phyloP scores from a whole-genome alignment of 345 rosid species.

The Leavenworthia alabamica region DNA sequence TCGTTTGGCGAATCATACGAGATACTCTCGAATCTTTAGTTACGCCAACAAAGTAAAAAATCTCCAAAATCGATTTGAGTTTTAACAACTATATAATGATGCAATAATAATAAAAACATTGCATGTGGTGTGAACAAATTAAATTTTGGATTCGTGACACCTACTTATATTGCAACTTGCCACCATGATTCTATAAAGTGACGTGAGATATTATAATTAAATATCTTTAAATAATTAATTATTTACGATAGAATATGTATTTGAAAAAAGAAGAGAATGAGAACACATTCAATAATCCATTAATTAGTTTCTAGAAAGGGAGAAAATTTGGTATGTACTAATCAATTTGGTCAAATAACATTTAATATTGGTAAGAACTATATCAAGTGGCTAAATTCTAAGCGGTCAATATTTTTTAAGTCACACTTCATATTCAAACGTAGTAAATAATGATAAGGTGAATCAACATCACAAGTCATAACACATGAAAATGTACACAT shows the following conservation, averaged over 20 bases:
- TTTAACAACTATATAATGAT: not conserved
- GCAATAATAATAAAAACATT: not conserved
- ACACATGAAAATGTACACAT: conserved; percentile 16
- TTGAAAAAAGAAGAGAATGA: not conserved
- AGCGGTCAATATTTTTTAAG: not conserved
- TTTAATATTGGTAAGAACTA: not conserved
- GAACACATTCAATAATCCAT: not conserved
- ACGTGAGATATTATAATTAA: not conserved
- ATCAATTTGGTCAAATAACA: not conserved
- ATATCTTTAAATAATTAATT: not conserved
- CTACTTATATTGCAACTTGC: conserved; percentile 3
- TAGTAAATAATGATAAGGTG: not conserved
- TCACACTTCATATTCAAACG: not conserved
- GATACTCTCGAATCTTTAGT: conserved; percentile 10
- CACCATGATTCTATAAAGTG: not conserved
- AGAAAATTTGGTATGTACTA: not conserved
- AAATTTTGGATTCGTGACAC: not conserved
- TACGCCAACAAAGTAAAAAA: conserved; percentile 1
- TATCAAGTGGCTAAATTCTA: not conserved
- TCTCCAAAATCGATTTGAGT: not conserved
- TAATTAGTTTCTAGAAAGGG: not conserved
- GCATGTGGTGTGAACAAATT: not conserved
- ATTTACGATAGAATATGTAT: not conserved
- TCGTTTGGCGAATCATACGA: not conserved
- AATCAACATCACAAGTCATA: not conserved